Evolutionary conservation across 73 alveolate species (phyloP).

Genomic region (Blepharisma stoltei): DNA sequence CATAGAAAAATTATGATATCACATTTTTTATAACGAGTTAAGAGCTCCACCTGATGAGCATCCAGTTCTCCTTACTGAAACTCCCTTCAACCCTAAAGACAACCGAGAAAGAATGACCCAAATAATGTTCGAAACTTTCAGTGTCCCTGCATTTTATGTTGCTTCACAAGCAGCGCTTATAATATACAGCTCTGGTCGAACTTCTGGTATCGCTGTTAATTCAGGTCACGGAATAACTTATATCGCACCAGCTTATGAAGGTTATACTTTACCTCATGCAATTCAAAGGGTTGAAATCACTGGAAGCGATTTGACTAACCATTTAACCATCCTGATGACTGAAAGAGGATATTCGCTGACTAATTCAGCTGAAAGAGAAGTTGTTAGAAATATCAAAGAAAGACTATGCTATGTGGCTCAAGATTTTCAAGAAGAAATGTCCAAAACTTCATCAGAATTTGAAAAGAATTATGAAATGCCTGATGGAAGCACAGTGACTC

Average conservation of each 20-base stretch:
- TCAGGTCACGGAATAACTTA: constrained; percentile 91
- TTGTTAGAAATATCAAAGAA: constrained; percentile 47
- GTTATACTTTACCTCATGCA: constrained; percentile 94
- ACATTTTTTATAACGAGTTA: constrained; percentile 53
- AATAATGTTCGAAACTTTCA: constrained; percentile 68
- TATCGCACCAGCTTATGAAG: constrained; percentile 96
- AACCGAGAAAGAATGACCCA: constrained; percentile 60
- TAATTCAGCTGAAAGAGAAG: constrained; percentile 32
- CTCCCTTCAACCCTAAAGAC: constrained; percentile 50
- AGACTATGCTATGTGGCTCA: constrained; percentile 63
- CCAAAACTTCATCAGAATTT: constrained; percentile 38
- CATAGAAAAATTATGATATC: constrained; percentile 49
- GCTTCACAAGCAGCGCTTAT: constrained; percentile 63
- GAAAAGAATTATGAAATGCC: constrained; percentile 68
- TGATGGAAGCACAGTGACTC: constrained; percentile 74
- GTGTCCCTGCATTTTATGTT: constrained; percentile 55
- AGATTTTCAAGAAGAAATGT: constrained; percentile 73
- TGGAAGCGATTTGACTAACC: constrained; percentile 86
- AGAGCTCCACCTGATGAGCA: constrained; percentile 60
- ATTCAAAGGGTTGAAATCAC: constrained; percentile 75
- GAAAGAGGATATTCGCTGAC: constrained; percentile 6
- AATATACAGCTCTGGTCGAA: constrained; percentile 90
- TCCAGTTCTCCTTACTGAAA: constrained; percentile 60
- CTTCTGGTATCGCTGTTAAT: constrained; percentile 95
- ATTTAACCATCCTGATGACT: constrained; percentile 46